These are phyloP conservation scores for Vaucheria bursata DNA, from an alignment of 352 stramenopile species.

Conservation along the genomic window DNA sequence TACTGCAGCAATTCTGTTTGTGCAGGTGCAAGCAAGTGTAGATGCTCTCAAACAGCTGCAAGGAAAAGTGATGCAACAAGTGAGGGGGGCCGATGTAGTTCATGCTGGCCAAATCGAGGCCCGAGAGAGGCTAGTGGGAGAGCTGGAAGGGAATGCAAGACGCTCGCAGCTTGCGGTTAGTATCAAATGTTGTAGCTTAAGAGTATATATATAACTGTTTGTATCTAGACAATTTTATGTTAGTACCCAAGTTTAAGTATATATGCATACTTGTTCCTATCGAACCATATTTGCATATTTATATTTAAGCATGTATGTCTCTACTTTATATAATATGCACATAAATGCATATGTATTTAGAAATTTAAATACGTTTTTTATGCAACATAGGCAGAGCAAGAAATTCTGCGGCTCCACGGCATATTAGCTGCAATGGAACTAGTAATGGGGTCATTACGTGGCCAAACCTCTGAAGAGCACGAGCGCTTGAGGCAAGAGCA, in stretches of 20 bases:
- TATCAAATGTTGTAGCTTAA: no score
- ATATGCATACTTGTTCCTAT: no score
- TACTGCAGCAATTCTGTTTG: no score
- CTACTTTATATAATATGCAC: neutral
- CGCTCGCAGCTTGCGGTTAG: constrained; percentile 23
- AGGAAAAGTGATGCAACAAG: constrained; percentile 27
- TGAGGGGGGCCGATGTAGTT: constrained; percentile 18
- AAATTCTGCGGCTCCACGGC: constrained; percentile 41
- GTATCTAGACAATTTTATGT: no score
- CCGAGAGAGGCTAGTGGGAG: constrained; percentile 46
- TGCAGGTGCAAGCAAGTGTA: constrained; percentile 44
- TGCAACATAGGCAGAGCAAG: constrained; percentile 31
- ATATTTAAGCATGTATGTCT: neutral
- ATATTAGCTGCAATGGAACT: constrained; percentile 41
- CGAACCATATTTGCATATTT: neutral
- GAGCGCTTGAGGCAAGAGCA: constrained; percentile 45
- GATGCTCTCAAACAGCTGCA: constrained; percentile 43
- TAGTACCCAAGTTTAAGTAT: no score
- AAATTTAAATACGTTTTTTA: neutral
- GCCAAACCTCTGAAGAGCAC: constrained; percentile 45
- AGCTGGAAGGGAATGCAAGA: constrained; percentile 46
- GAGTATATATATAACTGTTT: no score
- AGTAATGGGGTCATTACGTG: constrained; percentile 33
- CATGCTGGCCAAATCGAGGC: constrained; percentile 45
- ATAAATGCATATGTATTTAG: constrained; percentile 1